Evolutionary conservation across 768 basidiomycete species (phyloP).

Genomic region (Stropharia rugosoannulata): DNA sequence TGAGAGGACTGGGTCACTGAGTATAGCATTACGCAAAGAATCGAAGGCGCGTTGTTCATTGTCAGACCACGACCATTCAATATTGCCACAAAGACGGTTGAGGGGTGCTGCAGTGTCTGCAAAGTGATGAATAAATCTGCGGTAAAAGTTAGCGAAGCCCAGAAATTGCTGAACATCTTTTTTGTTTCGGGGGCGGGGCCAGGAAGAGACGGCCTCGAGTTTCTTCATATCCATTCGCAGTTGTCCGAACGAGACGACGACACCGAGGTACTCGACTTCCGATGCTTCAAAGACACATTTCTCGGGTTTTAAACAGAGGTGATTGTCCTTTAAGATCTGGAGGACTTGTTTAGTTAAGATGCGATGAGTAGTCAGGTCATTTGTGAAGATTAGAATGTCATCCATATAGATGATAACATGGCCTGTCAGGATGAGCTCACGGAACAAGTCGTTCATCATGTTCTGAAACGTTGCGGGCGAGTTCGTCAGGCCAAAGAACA

Average conservation of each 20-base stretch:
- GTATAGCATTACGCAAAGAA: no score
- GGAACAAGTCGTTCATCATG: slow-evolving; percentile 41
- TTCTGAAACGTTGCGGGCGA: slow-evolving; percentile 32
- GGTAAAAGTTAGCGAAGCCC: neutral
- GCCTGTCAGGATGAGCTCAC: slow-evolving; percentile 23
- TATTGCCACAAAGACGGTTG: slow-evolving; percentile 9
- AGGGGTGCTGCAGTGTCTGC: slow-evolving; percentile 24
- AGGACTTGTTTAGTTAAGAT: slow-evolving; percentile 7
- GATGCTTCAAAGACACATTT: slow-evolving; percentile 34
- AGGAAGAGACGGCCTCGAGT: slow-evolving; percentile 17
- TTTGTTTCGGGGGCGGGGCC: slow-evolving; percentile 30
- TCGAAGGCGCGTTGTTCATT: no score
- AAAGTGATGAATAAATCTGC: slow-evolving; percentile 26
- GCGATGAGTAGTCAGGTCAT: slow-evolving; percentile 17
- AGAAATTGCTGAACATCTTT: slow-evolving; percentile 12
- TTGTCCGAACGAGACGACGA: slow-evolving; percentile 17
- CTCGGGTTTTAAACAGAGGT: slow-evolving; percentile 33
- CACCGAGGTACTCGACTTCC: slow-evolving; percentile 31
- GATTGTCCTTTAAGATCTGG: slow-evolving; percentile 17
- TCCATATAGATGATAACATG: slow-evolving; percentile 19
- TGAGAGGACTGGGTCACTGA: no score
- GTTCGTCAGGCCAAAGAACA: slow-evolving; percentile 38
- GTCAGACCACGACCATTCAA: neutral
- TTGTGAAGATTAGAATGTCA: slow-evolving; percentile 39
- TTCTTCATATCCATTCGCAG: slow-evolving; percentile 18